Conservation (phyloP, 495 filamentous ascomycete genomes). For the Neurospora sp. region DNA sequence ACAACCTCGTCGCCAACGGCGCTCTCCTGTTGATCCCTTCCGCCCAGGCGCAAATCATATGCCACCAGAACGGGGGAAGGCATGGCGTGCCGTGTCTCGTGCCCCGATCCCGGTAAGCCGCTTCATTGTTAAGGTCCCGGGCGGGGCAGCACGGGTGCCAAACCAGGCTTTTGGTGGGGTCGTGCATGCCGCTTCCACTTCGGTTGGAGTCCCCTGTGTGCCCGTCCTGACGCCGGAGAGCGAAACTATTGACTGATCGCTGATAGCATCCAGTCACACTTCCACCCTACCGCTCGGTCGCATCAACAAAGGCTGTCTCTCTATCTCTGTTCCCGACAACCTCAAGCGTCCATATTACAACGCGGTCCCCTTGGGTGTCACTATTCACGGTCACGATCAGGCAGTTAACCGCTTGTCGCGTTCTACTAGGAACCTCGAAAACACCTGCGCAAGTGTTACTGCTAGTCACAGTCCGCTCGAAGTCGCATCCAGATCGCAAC, state of each 20-base stretch:
- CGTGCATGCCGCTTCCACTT: background rate
- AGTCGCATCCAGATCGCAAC: conserved; percentile 1
- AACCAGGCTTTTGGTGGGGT: background rate
- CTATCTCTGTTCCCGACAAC: background rate
- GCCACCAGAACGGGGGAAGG: background rate
- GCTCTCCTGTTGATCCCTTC: background rate
- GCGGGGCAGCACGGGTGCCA: background rate
- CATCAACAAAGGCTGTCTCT: background rate
- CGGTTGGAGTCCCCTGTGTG: background rate
- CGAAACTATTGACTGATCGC: background rate
- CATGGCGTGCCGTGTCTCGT: background rate
- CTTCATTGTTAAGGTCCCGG: background rate
- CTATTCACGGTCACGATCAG: background rate
- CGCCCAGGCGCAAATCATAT: background rate
- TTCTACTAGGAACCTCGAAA: background rate
- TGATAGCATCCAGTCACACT: background rate
- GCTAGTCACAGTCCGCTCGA: background rate
- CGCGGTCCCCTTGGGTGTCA: background rate
- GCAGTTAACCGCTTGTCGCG: background rate
- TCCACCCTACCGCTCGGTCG: background rate
- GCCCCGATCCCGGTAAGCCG: background rate
- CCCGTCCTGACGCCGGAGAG: background rate
- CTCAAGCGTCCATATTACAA: background rate
- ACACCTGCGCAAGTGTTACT: background rate
- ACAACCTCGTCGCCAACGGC: background rate